Evolutionary conservation across 345 rosid species (phyloP), one percentile per base, ranked within the genome.

Genomic region (Boechera divaricarpa): DNA sequence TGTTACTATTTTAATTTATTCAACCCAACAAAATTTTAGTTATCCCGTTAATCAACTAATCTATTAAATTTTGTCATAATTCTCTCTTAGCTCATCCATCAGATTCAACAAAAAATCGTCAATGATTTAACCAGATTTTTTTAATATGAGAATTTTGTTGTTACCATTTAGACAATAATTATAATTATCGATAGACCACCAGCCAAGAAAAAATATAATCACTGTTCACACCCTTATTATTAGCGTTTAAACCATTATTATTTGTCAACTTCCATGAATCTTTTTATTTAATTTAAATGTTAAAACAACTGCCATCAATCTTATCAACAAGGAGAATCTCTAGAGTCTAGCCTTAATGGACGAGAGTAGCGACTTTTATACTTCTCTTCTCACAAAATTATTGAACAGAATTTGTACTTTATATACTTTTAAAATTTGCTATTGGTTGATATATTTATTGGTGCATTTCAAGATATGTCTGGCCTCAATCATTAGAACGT

Each of bases 291-390:
- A 6, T 52, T 52, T 52, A 10, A 24, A 53, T 24, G 57, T 53
- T 8, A 7, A 53, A 53, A 24, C 66, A 70, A 58, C 24, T 45
- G 36, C 9, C 21, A 47, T 21, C 67, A 13, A 42, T 42, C 56
- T 64, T 54, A 42, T 54, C 77, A 73, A 16, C 12, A 64, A 28
- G 10, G 33, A 64, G 56, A 73, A 64, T 64, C 48, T 53, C 52
- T 38, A 31, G 33, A 31, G 33, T 31, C 24, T 24, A 74, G 28
- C 47, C 21, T 41, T 42, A 64, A 41, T n/a, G 45, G 61, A 39
- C 33, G 16, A 41, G 35, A 54, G 35, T 31, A 64, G 32, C 16
- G 78, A 64, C 72, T 33, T 74, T 45, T 44, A 8, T 64, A 63
- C 44, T 28, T 51, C 41, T 32, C 10, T 31, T 63, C 45, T 73